phyloP scores from a whole-genome alignment of 1,139 yeast genomes.

The Candida sp. region DNA sequence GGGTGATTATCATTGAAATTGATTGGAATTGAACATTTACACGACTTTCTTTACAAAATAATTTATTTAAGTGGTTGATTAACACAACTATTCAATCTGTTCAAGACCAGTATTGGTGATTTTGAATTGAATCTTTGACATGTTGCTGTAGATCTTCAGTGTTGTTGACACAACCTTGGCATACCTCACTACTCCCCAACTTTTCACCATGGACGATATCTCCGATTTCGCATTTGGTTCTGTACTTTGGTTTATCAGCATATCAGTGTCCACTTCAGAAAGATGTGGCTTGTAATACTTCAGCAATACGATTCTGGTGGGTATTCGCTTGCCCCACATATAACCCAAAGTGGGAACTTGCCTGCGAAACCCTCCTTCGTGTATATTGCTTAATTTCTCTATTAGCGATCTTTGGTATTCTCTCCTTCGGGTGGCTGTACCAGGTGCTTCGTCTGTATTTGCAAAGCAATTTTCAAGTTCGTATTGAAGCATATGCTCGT shows the following conservation, averaged over 20 bases:
- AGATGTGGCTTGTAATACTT: constrained; percentile 28
- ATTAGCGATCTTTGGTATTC: constrained; percentile 11
- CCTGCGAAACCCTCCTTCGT: constrained; percentile 15
- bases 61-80: too few relatives aligned
- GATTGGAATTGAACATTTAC: neutral
- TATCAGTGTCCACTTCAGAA: neutral
- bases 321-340: constrained; percentile 34
- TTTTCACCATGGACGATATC: neutral
- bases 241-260: constrained; percentile 6
- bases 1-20: constrained; percentile 4
- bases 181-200: constrained; percentile 28
- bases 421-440: constrained; percentile 2
- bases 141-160: constrained; percentile 8
- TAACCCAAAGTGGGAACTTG: constrained; percentile 40
- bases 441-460: neutral
- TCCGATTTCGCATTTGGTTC: neutral
- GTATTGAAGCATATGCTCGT: constrained; percentile 8
- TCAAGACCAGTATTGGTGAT: constrained; percentile 13
- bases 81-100: constrained; percentile 4
- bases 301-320: constrained; percentile 28
- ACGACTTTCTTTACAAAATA: too few relatives aligned
- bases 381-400: constrained; percentile 11
- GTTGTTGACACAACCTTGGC: constrained; percentile 20
- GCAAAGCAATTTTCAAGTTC: constrained; percentile 10
- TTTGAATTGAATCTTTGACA: constrained; percentile 12